phyloP scores from a whole-genome alignment of 2,329 filamentous ascomycete genomes.

The Aspergillus awamori region DNA sequence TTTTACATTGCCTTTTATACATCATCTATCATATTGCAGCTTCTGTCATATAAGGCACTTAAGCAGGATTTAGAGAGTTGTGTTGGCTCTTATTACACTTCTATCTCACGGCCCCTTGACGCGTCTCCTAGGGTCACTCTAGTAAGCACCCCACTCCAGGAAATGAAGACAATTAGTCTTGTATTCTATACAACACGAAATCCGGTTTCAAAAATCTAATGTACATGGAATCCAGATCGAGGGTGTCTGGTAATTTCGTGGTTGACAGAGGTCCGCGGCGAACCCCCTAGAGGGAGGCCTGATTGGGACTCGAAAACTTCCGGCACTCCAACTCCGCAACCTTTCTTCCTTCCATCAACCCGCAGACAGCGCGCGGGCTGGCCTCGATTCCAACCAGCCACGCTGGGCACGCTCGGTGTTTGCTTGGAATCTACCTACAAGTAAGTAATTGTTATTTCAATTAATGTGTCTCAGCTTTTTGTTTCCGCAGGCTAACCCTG shows the following conservation, averaged over 20 bases:
- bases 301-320: slow-evolving; percentile 35
- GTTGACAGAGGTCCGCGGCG: slow-evolving; percentile 22
- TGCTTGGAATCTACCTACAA: slow-evolving; percentile 26
- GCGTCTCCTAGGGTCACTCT: background rate
- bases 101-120: slow-evolving; percentile 1
- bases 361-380: slow-evolving; percentile 35
- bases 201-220: slow-evolving; percentile 10
- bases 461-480: background rate
- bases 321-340: slow-evolving; percentile 30
- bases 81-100: background rate
- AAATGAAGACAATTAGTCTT: background rate
- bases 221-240: slow-evolving; percentile 4
- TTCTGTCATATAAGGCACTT: background rate
- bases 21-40: background rate
- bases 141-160: background rate
- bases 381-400: slow-evolving; percentile 35
- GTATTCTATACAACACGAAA: background rate
- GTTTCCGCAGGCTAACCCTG: slow-evolving; percentile 26
- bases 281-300: slow-evolving; percentile 29
- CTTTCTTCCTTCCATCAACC: slow-evolving; percentile 32
- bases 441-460: slow-evolving; percentile 25
- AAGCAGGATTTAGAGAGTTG: background rate
- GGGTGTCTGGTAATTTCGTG: slow-evolving; percentile 17
- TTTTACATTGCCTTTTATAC: background rate
- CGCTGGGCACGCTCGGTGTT: slow-evolving; percentile 34